Percentiles rank a stretch among this genome's conserved stretches.
phyloP scores from a whole-genome alignment of 2,329 filamentous ascomycete genomes.

The Aspergillus eucalypticola region DNA sequence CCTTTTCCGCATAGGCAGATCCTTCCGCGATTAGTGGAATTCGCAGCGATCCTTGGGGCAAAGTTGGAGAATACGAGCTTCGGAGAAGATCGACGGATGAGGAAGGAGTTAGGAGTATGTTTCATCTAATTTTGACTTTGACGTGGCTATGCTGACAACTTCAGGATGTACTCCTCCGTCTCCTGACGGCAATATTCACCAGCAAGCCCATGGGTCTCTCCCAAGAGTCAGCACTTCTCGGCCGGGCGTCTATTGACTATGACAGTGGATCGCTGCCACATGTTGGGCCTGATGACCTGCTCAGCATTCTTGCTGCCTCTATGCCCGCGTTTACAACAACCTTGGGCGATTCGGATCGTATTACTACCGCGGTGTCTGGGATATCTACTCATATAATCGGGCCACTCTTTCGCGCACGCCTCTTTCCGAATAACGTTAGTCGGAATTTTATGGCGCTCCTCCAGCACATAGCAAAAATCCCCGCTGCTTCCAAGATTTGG shows the following conservation, averaged over 20 bases:
- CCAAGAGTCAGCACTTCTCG: constrained; percentile 53
- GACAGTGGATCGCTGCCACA: constrained; percentile 39
- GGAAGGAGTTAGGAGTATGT: constrained; percentile 80
- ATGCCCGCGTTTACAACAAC: constrained; percentile 80
- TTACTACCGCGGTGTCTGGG: constrained; percentile 72
- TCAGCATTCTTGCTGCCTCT: constrained; percentile 75
- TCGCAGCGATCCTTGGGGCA: constrained; percentile 83
- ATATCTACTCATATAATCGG: constrained; percentile 83
- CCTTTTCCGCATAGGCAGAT: constrained; percentile 94
- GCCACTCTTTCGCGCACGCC: constrained; percentile 77
- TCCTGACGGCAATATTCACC: constrained; percentile 92
- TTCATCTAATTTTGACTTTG: neutral
- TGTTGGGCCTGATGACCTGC: constrained; percentile 69
- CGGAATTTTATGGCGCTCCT: constrained; percentile 70
- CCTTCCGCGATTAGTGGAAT: constrained; percentile 80
- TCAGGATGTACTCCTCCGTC: constrained; percentile 82
- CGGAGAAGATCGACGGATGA: constrained; percentile 89
- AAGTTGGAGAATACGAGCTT: constrained; percentile 99
- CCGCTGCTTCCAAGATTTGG: constrained; percentile 83
- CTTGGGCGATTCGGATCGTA: constrained; percentile 80
- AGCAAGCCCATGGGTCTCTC: constrained; percentile 75
- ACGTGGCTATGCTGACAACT: constrained; percentile 21
- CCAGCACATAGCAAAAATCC: constrained; percentile 72
- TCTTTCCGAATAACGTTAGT: constrained; percentile 83
- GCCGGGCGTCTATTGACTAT: constrained; percentile 44